Conservation (phyloP, 2,329 filamentous ascomycete genomes). For the Clonostachys rhizophaga region DNA sequence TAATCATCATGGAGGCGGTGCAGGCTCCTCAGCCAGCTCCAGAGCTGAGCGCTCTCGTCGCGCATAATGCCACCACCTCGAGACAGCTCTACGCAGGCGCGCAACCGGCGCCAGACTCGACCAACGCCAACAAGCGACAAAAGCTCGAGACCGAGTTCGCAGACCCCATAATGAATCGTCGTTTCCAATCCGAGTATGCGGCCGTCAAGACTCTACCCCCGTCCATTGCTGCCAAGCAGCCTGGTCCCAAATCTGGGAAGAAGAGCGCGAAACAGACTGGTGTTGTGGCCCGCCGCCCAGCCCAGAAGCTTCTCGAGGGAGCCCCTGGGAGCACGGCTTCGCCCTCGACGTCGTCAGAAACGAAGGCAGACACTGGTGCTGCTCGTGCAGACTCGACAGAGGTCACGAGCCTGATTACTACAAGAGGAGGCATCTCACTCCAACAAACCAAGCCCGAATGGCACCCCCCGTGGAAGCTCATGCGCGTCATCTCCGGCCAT, state of each 20-base stretch:
- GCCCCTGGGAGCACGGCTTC: conserved; percentile 22
- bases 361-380: not conserved
- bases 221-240: conserved; percentile 74
- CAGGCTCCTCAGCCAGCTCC: conserved; percentile 20
- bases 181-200: conserved; percentile 71
- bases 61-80: conserved; percentile 25
- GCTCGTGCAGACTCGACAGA: conserved; percentile 6
- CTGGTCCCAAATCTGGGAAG: conserved; percentile 32
- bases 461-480: conserved; percentile 98
- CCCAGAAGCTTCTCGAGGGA: conserved; percentile 33
- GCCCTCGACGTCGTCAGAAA: conserved; percentile 30
- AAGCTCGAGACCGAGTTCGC: conserved; percentile 26
- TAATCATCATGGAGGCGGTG: conserved; percentile 23
- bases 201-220: conserved; percentile 73
- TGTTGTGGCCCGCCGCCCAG: conserved; percentile 5
- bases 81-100: conserved; percentile 17
- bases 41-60: conserved; percentile 23
- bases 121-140: conserved; percentile 30
- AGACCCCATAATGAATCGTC: conserved; percentile 29
- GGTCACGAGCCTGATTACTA: conserved; percentile 20
- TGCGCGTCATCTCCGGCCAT: conserved; percentile 95
- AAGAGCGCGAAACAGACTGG: conserved; percentile 32
- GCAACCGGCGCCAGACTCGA: conserved; percentile 9
- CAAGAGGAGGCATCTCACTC: conserved; percentile 15
- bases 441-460: conserved; percentile 73